Percentiles rank a stretch among this genome's conserved stretches.
Evolutionary conservation across 139 green algal species (phyloP).

Genomic region (Coelastrella sp.): DNA sequence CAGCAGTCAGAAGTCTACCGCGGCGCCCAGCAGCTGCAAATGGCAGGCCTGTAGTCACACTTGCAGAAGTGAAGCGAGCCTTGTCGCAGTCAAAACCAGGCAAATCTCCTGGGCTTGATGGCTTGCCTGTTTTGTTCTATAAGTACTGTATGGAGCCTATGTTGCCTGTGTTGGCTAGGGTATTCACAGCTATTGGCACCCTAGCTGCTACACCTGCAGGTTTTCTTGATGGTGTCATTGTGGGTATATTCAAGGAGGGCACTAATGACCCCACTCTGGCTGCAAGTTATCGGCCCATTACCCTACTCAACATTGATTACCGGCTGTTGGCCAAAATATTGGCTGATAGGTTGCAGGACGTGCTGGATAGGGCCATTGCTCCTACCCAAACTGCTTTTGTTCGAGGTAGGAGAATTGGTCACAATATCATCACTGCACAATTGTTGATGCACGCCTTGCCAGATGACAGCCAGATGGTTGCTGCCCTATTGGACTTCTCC

Average conservation of each 20-base stretch:
- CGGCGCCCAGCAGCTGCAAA: background rate
- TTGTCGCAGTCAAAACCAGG: background rate
- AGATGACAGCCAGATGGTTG: too few relatives aligned
- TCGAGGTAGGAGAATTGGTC: too few relatives aligned
- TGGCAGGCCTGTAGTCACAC: too few relatives aligned
- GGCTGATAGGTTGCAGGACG: conserved; percentile 23
- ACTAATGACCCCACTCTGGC: background rate
- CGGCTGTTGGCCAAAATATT: conserved; percentile 48
- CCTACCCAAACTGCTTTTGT: too few relatives aligned
- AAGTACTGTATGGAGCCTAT: too few relatives aligned
- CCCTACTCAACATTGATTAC: conserved; percentile 59
- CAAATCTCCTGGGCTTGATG: background rate
- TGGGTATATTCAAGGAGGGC: conserved; percentile 46
- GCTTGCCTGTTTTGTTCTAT: too few relatives aligned
- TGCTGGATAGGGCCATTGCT: too few relatives aligned
- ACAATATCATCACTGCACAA: too few relatives aligned
- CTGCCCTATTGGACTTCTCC: too few relatives aligned
- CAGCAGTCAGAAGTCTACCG: background rate
- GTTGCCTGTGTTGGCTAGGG: too few relatives aligned
- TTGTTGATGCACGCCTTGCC: too few relatives aligned
- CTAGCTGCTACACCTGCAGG: background rate
- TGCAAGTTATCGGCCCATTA: conserved; percentile 59
- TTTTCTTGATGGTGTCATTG: conserved; percentile 54
- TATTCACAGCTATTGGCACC: background rate
- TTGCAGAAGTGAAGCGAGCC: background rate